Conservation (phyloP, 148 eudicot genomes). For the Rhododendron mucronatum region DNA sequence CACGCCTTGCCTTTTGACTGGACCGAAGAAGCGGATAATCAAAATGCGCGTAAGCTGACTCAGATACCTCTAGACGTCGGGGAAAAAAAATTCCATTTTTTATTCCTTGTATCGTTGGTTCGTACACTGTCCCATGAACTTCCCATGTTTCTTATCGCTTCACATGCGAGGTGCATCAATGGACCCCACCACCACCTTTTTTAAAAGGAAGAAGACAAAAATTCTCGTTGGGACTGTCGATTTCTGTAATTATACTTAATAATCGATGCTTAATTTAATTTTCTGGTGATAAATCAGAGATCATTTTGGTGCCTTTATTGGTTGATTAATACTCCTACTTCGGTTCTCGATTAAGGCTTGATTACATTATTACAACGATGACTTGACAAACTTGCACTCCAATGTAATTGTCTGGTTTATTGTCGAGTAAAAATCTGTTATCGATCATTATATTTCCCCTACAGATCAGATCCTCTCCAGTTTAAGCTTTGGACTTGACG, state of each 20-base stretch:
- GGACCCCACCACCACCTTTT: not conserved
- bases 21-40: no score
- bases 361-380: not conserved
- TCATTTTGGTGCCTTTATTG: not conserved
- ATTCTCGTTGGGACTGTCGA: not conserved
- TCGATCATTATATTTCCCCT: no score
- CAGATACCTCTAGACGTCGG: no score
- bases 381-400: not conserved
- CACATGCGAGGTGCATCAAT: not conserved
- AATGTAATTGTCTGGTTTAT: not conserved
- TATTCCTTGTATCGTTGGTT: not conserved
- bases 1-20: no score
- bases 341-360: not conserved
- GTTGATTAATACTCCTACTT: not conserved
- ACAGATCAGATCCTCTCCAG: no score
- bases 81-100: not conserved
- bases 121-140: not conserved
- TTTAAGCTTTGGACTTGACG: no score
- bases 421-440: not conserved
- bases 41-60: accelerated
- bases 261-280: not conserved
- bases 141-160: constrained; percentile 3
- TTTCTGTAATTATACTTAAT: not conserved
- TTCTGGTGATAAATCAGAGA: not conserved
- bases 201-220: not conserved